A percentile compares a stretch with the other conserved stretches of the same genome.
phyloP scores from a whole-genome alignment of 805 yeast species.

The Metschnikowia rubicola region DNA sequence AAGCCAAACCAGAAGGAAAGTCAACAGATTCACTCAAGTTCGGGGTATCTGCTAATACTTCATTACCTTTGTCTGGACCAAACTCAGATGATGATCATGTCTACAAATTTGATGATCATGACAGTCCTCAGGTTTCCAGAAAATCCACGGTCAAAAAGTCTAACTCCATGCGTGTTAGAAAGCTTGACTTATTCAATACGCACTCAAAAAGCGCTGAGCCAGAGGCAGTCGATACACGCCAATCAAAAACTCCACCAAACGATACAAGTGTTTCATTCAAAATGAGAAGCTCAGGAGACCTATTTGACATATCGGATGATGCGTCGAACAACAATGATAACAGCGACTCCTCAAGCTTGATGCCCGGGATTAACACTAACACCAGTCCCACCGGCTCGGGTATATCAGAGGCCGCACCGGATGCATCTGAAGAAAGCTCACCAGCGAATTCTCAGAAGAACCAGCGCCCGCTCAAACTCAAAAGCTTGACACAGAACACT shows the following conservation, averaged over 20 bases:
- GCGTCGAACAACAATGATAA: background rate
- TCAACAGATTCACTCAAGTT: background rate
- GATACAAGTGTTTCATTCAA: background rate
- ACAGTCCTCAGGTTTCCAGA: conserved; percentile 30
- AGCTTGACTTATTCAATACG: conserved; percentile 33
- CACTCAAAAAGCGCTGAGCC: background rate
- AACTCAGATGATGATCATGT: conserved; percentile 23
- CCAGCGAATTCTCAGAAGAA: background rate
- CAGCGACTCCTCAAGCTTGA: background rate
- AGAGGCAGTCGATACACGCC: too few relatives aligned
- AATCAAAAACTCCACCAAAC: background rate
- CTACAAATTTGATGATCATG: conserved; percentile 30
- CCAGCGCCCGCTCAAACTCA: conserved; percentile 8
- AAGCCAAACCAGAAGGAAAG: background rate
- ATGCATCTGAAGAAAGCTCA: background rate
- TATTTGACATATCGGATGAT: background rate
- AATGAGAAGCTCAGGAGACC: background rate
- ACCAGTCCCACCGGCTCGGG: background rate
- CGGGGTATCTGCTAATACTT: background rate
- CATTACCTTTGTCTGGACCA: conserved; percentile 1
- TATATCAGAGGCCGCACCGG: too few relatives aligned
- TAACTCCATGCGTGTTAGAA: conserved; percentile 40
- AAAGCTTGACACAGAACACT: conserved; percentile 32
- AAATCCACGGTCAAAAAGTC: conserved; percentile 39
- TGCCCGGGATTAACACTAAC: background rate